These are phyloP conservation scores for Wallacemonas rigidus DNA, from an alignment of 208 protist species.

Conservation along the genomic window DNA sequence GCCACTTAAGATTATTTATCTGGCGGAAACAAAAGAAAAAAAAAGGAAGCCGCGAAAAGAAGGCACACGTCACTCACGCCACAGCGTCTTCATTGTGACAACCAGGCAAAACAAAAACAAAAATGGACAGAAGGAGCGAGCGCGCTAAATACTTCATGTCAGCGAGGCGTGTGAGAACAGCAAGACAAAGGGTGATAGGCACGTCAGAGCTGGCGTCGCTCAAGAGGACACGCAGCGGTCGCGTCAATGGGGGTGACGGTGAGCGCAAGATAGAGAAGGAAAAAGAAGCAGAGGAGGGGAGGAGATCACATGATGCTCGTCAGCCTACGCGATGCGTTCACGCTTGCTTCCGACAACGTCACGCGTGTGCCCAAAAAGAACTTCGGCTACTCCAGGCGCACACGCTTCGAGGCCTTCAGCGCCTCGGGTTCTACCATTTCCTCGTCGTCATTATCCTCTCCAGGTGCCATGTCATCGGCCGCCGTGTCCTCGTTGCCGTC, in stretches of 20 bases:
- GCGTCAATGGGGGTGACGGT: too few species aligned
- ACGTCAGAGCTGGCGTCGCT: too few species aligned
- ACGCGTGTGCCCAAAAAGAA: not conserved
- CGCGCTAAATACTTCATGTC: not conserved
- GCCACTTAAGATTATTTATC: conserved; percentile 3
- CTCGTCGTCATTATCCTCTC: conserved; percentile 20
- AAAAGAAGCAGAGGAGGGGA: conserved; percentile 4
- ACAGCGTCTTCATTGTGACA: conserved; percentile 6
- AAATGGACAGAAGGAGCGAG: conserved; percentile 1
- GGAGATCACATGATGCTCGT: not conserved
- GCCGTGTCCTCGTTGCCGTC: conserved; percentile 41
- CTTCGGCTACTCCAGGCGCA: conserved; percentile 6
- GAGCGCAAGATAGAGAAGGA: conserved; percentile 23
- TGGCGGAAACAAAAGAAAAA: conserved; percentile 6
- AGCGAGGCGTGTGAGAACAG: not conserved
- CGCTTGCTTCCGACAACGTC: too few species aligned
- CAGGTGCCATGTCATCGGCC: conserved; percentile 20
- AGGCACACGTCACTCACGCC: not conserved
- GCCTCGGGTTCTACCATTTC: not conserved
- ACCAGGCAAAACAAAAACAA: conserved; percentile 14
- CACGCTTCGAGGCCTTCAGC: conserved; percentile 9
- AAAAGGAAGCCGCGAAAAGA: not conserved
- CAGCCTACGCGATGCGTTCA: too few species aligned
- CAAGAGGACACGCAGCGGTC: too few species aligned
- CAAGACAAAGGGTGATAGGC: conserved; percentile 15